phyloP scores from a whole-genome alignment of 805 yeast genomes.

The Allodekkera sacchari region DNA sequence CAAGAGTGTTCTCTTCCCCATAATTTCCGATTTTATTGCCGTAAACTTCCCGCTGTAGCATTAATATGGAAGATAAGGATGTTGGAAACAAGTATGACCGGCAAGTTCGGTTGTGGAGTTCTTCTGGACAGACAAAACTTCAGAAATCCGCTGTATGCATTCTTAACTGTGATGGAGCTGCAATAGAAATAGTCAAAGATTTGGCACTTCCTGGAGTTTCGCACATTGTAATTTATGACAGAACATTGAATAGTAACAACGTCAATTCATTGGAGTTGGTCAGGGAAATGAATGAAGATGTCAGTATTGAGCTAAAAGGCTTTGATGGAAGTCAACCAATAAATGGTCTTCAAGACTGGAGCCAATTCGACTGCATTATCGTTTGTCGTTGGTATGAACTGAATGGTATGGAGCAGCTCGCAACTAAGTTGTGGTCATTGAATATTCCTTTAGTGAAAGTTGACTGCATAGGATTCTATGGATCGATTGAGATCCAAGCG shows the following conservation, averaged over 20 bases:
- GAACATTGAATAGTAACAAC: too few species aligned
- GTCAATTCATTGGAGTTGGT: too few species aligned
- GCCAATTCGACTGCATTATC: constrained; percentile 40
- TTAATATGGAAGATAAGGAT: constrained; percentile 21
- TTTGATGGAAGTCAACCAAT: too few species aligned
- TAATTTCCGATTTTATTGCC: too few species aligned
- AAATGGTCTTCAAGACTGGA: constrained; percentile 31
- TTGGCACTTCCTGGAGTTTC: constrained; percentile 68
- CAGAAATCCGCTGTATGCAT: constrained; percentile 52
- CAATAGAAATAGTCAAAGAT: constrained; percentile 69
- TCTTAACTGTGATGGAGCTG: constrained; percentile 46
- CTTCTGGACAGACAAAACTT: constrained; percentile 60
- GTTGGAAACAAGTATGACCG: constrained; percentile 65
- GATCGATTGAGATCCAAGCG: constrained; percentile 43
- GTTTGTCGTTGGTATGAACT: constrained; percentile 15
- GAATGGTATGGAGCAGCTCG: constrained; percentile 19
- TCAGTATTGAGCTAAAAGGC: too few species aligned
- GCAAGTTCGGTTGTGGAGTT: constrained; percentile 83
- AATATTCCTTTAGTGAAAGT: constrained; percentile 49
- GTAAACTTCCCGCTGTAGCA: too few species aligned
- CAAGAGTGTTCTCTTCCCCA: too few species aligned
- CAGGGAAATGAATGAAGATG: too few species aligned
- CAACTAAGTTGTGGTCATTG: constrained; percentile 27
- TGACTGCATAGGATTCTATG: constrained; percentile 57
- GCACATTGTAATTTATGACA: constrained; percentile 51